Evolutionary conservation across 164 flowering plant genomes (phyloP), one percentile per base, ranked within the genome.

Genomic region (Aristolochia contorta): DNA sequence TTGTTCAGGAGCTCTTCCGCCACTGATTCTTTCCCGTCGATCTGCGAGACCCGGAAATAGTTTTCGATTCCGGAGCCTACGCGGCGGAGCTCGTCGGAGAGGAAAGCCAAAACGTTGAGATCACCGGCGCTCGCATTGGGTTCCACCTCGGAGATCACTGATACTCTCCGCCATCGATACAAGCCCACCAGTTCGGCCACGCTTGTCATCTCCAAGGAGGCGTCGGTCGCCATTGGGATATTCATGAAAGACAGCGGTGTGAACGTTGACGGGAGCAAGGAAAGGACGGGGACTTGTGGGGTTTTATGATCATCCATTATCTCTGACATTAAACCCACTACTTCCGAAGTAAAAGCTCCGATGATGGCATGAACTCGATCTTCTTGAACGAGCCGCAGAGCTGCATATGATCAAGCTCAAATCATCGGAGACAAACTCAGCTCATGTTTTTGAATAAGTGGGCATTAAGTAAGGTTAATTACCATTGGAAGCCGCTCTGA

Each of bases 281-380:
- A 61, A 30, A 70, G 22, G 1, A 68, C 61, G 0, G 75, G 75
- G 16, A 72, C 60, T 13, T 58, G 67, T 54, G 4, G 43, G 43
- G 75, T 63, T 60, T 16, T 55, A 50, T n/a, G n/a, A n/a, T 56
- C 68, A 61, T 80, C 82, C 3, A 77, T n/a, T n/a, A n/a, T 56
- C 23, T 76, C 65, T 5, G 82, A 82, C 2, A 76, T 77, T 20
- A 80, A 45, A 12, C 76, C 72, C 41, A 81, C 72, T 61, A 80
- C 77, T 37, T 73, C 64, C 88, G 82, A 81, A 54, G 69, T 56
- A 3, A 15, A 47, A 12, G 57, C 23, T 9, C 65, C 65, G 12
- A 62, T 7, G 18, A 62, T 41, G 3, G 41, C 50, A 19, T 62
- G 49, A 48, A 62, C 65, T 23, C 51, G 32, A 16, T 62, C 12